These are phyloP conservation scores for Monosporozyma unispora DNA, from an alignment of 805 yeast species.

Conservation along the genomic window DNA sequence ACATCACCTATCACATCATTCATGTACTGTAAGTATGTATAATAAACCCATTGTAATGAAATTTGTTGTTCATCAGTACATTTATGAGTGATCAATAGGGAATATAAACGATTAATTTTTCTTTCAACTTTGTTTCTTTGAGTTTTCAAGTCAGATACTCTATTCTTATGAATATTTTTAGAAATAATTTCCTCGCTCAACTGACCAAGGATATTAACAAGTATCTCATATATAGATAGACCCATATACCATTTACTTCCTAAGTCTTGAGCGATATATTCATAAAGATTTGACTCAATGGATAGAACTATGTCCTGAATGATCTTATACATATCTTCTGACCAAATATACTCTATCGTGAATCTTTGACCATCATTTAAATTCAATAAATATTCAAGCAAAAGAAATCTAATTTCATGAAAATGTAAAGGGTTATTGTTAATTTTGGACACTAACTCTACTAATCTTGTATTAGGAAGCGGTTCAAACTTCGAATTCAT, in stretches of 20 bases:
- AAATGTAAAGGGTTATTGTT: slow-evolving; percentile 28
- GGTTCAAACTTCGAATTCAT: slow-evolving; percentile 4
- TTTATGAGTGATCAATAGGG: slow-evolving; percentile 26
- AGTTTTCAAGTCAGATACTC: slow-evolving; percentile 29
- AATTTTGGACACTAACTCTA: slow-evolving; percentile 20
- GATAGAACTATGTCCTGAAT: slow-evolving; percentile 28
- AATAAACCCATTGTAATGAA: slow-evolving; percentile 41
- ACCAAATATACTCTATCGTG: slow-evolving; percentile 35
- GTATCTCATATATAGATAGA: slow-evolving; percentile 37
- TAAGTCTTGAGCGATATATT: slow-evolving; percentile 11
- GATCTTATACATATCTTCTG: slow-evolving; percentile 26
- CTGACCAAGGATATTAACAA: slow-evolving; percentile 36
- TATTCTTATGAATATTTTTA: slow-evolving; percentile 27
- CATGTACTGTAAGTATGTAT: slow-evolving; percentile 37
- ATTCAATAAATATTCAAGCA: slow-evolving; percentile 24
- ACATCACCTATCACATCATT: slow-evolving; percentile 30
- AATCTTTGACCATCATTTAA: slow-evolving; percentile 19
- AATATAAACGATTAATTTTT: slow-evolving; percentile 43
- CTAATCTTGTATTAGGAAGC: slow-evolving; percentile 10
- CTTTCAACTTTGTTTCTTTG: slow-evolving; percentile 36
- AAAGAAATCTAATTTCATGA: slow-evolving; percentile 31
- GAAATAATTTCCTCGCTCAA: slow-evolving; percentile 25
- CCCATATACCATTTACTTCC: slow-evolving; percentile 13
- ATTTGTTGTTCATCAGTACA: slow-evolving; percentile 15
- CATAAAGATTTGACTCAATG: slow-evolving; percentile 21